Percentiles rank a stretch among this genome's conserved stretches.
These are phyloP conservation scores for Amphirosellinia nigrospora DNA, from an alignment of 495 filamentous ascomycete genomes.

Conservation along the genomic window DNA sequence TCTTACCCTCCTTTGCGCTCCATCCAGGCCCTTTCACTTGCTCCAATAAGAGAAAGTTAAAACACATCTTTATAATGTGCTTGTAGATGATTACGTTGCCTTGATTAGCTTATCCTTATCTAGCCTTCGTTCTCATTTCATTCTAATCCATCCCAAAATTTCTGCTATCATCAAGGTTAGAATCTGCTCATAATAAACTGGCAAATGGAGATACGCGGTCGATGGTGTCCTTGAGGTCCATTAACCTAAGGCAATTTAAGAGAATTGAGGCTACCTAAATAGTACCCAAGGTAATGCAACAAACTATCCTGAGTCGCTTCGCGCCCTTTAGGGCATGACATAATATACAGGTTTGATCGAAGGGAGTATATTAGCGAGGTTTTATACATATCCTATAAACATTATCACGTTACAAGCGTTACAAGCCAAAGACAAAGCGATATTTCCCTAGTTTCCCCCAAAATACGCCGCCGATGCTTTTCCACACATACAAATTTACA, in stretches of 20 bases:
- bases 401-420: not conserved
- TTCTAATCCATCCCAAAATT: too few relatives aligned
- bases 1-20: not conserved
- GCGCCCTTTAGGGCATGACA: not conserved
- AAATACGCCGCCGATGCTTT: conserved; percentile 15
- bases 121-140: not conserved
- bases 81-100: too few relatives aligned
- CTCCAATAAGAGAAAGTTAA: too few relatives aligned
- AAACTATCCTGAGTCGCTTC: not conserved
- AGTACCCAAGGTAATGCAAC: too few relatives aligned
- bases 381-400: conserved; percentile 1
- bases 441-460: not conserved
- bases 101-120: not conserved
- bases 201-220: not conserved
- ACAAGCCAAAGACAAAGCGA: not conserved
- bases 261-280: too few relatives aligned
- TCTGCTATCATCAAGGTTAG: not conserved
- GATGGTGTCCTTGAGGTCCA: not conserved
- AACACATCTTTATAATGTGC: too few relatives aligned
- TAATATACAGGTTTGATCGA: not conserved
- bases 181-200: not conserved
- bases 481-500: not conserved
- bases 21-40: too few relatives aligned
- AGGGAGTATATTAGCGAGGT: not conserved
- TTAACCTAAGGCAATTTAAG: not conserved